Conservation (phyloP, 75 land plant species). For the Selaginella moellendorffii region DNA sequence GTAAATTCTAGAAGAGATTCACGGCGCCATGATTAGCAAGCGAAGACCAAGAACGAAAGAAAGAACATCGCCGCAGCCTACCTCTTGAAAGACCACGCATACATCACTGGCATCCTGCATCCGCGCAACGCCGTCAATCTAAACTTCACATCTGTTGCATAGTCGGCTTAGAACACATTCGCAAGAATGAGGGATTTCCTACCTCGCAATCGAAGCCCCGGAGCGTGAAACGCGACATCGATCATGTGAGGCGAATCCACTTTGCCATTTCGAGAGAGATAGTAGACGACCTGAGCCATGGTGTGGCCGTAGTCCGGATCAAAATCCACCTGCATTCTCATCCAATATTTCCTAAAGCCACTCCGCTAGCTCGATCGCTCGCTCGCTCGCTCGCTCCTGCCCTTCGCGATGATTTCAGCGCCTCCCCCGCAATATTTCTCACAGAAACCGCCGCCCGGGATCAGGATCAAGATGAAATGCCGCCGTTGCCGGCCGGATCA, state of each 20-base stretch:
- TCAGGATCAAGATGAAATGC: neutral
- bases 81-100: constrained; percentile 4
- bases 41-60: neutral
- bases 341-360: too few species aligned
- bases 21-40: too few species aligned
- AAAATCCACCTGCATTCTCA: neutral
- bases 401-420: neutral
- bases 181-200: neutral
- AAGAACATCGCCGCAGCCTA: neutral
- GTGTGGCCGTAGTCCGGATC: neutral
- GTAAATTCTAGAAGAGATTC: constrained; percentile 1
- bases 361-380: too few species aligned
- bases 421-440: neutral
- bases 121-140: neutral
- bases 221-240: neutral
- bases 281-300: neutral
- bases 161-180: neutral
- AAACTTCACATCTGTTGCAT: neutral
- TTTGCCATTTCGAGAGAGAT: neutral
- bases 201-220: constrained; percentile 4
- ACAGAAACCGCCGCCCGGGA: neutral
- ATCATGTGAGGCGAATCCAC: constrained; percentile 5
- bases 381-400: too few species aligned
- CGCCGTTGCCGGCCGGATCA: neutral
- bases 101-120: constrained; percentile 2